Conservation (phyloP, 78 protist genomes). For the Speleostelium caveatum region DNA sequence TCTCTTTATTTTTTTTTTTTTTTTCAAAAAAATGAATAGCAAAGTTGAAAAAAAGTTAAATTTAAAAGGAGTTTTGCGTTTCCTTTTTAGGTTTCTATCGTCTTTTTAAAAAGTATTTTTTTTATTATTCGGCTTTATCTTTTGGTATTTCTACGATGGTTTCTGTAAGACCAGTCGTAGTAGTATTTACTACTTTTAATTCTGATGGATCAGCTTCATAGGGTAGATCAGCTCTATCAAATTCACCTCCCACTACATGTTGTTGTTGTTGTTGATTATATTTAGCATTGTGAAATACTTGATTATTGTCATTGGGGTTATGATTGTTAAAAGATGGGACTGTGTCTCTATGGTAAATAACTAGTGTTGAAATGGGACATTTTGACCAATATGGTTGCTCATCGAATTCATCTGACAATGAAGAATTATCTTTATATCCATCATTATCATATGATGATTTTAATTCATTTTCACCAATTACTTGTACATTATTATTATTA, state of each 20-base stretch:
- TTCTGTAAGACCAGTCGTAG: neutral
- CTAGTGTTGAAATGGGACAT: constrained; percentile 55
- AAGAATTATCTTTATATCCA: neutral
- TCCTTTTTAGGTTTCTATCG: too few relatives aligned
- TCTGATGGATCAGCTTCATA: neutral
- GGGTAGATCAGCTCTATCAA: too few relatives aligned
- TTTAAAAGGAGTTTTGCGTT: too few relatives aligned
- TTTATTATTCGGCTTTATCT: neutral
- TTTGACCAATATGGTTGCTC: constrained; percentile 33
- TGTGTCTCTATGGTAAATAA: constrained; percentile 49
- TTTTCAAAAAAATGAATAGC: too few relatives aligned
- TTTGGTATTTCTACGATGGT: neutral
- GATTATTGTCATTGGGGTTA: neutral
- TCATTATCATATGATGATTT: neutral
- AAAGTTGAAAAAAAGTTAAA: too few relatives aligned
- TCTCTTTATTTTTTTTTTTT: too few relatives aligned
- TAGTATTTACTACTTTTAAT: too few relatives aligned
- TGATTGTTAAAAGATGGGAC: too few relatives aligned
- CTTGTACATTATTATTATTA: neutral
- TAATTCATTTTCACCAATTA: neutral
- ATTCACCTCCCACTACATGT: neutral
- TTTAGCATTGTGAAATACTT: neutral
- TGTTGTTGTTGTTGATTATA: neutral
- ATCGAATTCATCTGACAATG: neutral
- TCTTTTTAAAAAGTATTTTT: neutral